Base-by-base conservation (phyloP, 2,329 filamentous ascomycete genomes). In the Diplodia seriata region DNA sequence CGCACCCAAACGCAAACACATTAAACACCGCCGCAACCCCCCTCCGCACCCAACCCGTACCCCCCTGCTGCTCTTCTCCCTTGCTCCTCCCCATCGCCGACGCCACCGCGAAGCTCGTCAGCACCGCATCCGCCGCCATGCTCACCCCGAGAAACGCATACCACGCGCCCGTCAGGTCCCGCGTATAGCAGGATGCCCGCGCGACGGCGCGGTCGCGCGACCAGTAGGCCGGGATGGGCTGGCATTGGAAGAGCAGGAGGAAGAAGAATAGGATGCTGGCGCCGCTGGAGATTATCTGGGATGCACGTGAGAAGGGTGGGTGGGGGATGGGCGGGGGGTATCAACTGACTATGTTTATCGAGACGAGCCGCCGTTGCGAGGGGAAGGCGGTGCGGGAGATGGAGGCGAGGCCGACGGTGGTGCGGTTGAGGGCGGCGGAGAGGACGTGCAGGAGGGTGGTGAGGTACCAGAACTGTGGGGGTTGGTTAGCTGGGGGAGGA, bases 191-290 rank as follows among this genome's bases (percentile, higher is more conserved):
- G 2, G 29, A 15, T 2, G 29, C 29, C 5, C 31, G n/a, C 8
- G 31, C 43, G 26, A 33, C 33, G 43, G 54, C 11, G n/a, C 56
- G 66, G 55, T 54, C 26, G 31, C n/a, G 49, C 14, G 66, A 62
- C 66, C 66, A 68, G 47, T 43, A 62, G 31, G 26, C 36, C 8
- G 66, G 31, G 47, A 68, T 47, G 9, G 66, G 56, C 11, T 1
- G n/a, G 36, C 66, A 68, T 47, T 68, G 66, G 56, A 62, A 54
- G 33, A 68, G 49, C 15, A 68, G 20, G 49, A 61, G 23, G 36
- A 68, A 62, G 56, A 61, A 63, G 49, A 62, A 54, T 56, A 51
- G 43, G 15, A 38, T 36, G 29, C 14, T 66, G 12, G 40, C 23
- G 9, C 31, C 23, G 40, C 20, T 23, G 5, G 51, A 66, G 18